Base-by-base conservation (phyloP, 331 rosid species). In the Quercus phellos region DNA sequence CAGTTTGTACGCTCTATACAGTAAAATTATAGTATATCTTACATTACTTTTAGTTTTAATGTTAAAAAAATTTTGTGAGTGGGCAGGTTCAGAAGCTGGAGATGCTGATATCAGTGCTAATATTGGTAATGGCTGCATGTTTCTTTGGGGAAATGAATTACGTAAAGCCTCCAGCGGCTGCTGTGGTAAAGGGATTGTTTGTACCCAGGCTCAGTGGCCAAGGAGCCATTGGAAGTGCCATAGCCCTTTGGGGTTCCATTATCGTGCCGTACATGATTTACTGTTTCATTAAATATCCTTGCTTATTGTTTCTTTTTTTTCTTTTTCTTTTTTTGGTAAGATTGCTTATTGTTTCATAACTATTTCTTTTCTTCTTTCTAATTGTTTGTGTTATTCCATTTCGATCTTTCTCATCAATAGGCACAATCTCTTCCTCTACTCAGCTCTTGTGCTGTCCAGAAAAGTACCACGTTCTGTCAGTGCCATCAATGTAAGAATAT, bases 201-300 rank as follows among this genome's bases (percentile, higher is more conserved):
- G 38, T 85, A 43, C 91, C 91, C 0, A 88, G 85, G 75, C 86
- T 88, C 51, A 32, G 14, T 0, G 97, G 93, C 38, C 79, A 88
- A 0, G 89, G 86, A 11, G 96, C 97, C 77, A 88, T 91, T 2
- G 98, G 81, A 27, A 97, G 92, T 12, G 95, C 98, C 70, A 90
- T 94, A 32, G 97, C 98, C n/a, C 93, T 92, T 68, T 78, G 92
- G 56, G 98, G 98, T 22, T 93, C 97, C 70, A 92, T 94, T 34
- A 68, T 94, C 72, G 90, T 94, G 97, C 95, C 98, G 98, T 94
- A 88, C 8, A 70, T 32, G 35, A 32, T 32, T 32, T 32, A 0
- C 35, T 32, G 35, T 6, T 1, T 32, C 35, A 32, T 32, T 4
- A 32, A 32, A 32, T 32, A 21, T 55, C 60, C 50, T 10, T 22